Evolutionary conservation across 164 flowering plant species (phyloP).

Genomic region (Kalanchoe fedtschenkoi): DNA sequence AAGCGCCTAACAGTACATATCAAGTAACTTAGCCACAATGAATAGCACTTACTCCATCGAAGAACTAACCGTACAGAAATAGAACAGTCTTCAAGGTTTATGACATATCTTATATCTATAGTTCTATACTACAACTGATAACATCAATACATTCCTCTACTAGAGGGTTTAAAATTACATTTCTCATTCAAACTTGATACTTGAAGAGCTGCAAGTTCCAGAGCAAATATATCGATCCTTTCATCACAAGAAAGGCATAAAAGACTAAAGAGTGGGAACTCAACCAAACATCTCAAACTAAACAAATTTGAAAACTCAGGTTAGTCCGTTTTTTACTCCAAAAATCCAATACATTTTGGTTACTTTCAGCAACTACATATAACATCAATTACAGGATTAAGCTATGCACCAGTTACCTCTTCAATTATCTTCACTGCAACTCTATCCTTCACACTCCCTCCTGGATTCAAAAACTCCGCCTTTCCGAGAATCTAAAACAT

Average conservation of each 20-base stretch:
- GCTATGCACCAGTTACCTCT: constrained; percentile 40
- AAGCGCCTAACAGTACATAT: constrained; percentile 43
- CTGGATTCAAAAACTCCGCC: constrained; percentile 94
- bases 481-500: constrained; percentile 80
- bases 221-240: not conserved
- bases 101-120: not conserved
- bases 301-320: no score
- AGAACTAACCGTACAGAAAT: not conserved
- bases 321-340: no score
- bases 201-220: not conserved
- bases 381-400: no score
- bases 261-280: not conserved
- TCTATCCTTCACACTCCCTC: constrained; percentile 96
- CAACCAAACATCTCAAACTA: not conserved
- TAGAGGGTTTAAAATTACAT: no score
- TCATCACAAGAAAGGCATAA: not conserved
- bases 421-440: constrained; percentile 80
- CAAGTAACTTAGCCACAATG: not conserved
- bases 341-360: not conserved
- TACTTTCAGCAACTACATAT: not conserved
- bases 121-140: no score
- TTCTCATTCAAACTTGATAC: not conserved
- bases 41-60: not conserved
- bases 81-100: not conserved
- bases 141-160: not conserved